These are phyloP conservation scores for Coffea eugenioides DNA, from an alignment of 257 asterid genomes.

Conservation along the genomic window DNA sequence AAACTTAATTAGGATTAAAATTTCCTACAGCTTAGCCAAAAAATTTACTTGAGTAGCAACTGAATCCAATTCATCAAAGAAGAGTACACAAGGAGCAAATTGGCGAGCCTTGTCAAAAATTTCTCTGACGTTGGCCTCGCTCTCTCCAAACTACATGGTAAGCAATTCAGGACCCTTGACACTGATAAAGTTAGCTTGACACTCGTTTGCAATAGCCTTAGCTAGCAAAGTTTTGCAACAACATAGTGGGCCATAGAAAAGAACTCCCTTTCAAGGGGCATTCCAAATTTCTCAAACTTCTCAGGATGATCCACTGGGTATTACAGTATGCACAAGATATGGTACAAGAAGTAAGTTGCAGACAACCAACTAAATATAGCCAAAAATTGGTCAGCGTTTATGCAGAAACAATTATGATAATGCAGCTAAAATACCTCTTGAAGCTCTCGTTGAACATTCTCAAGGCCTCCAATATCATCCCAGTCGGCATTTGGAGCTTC, in stretches of 20 bases:
- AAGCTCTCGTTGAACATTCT: slow-evolving; percentile 85
- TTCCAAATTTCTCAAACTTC: slow-evolving; percentile 91
- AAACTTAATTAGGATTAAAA: not conserved
- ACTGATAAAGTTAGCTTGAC: slow-evolving; percentile 92
- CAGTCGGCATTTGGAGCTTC: slow-evolving; percentile 84
- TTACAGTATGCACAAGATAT: slow-evolving; percentile 60
- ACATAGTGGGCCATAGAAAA: slow-evolving; percentile 90
- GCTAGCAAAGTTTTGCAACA: slow-evolving; percentile 89
- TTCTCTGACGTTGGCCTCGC: slow-evolving; percentile 92
- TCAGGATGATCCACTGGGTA: slow-evolving; percentile 98
- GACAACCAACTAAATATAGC: not conserved
- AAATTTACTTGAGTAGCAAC: slow-evolving; percentile 83
- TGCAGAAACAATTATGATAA: not conserved
- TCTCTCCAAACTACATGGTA: slow-evolving; percentile 98
- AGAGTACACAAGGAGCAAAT: slow-evolving; percentile 95
- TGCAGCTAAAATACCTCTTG: slow-evolving; percentile 59
- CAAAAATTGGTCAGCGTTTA: not conserved
- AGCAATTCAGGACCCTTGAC: slow-evolving; percentile 90
- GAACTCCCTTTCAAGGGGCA: slow-evolving; percentile 96
- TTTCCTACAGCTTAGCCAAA: not conserved
- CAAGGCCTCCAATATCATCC: slow-evolving; percentile 93
- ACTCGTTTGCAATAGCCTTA: slow-evolving; percentile 91
- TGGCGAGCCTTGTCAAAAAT: slow-evolving; percentile 87
- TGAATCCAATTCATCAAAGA: slow-evolving; percentile 87
- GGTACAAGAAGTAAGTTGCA: not conserved